Evolutionary conservation across 2,329 filamentous ascomycete species (phyloP).

Genomic region (Penicillium palitans): DNA sequence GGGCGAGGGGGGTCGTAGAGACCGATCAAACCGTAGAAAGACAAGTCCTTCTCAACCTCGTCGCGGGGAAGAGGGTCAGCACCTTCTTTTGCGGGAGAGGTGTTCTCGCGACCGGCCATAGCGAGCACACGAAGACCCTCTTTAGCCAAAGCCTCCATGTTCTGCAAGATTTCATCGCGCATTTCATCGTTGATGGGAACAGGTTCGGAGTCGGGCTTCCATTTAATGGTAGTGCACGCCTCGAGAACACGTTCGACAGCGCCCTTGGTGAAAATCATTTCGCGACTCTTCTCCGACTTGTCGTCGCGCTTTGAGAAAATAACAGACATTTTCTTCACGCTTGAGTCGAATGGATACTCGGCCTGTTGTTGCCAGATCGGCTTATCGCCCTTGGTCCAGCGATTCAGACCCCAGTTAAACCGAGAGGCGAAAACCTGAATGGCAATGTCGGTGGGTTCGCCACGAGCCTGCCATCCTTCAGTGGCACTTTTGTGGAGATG

Average conservation of each 20-base stretch:
- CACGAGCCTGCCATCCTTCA: slow-evolving; percentile 62
- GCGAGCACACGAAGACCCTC: slow-evolving; percentile 70
- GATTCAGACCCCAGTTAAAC: slow-evolving; percentile 62
- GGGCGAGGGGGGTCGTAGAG: slow-evolving; percentile 84
- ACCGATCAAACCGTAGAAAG: slow-evolving; percentile 77
- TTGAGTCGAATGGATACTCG: slow-evolving; percentile 73
- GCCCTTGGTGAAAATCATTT: slow-evolving; percentile 46
- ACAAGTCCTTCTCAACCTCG: slow-evolving; percentile 66
- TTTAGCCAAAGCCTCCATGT: slow-evolving; percentile 67
- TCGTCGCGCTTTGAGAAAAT: slow-evolving; percentile 52
- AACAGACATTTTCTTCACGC: slow-evolving; percentile 75
- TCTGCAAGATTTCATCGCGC: slow-evolving; percentile 59
- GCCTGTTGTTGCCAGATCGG: slow-evolving; percentile 60
- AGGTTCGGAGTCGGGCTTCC: slow-evolving; percentile 39
- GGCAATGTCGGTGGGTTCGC: slow-evolving; percentile 71
- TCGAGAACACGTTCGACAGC: slow-evolving; percentile 69
- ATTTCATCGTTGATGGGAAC: slow-evolving; percentile 55
- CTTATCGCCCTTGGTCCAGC: slow-evolving; percentile 52
- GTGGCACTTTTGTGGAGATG: slow-evolving; percentile 58
- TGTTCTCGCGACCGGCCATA: slow-evolving; percentile 53
- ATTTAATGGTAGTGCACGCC: slow-evolving; percentile 57
- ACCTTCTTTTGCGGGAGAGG: slow-evolving; percentile 10
- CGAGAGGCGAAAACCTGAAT: slow-evolving; percentile 72
- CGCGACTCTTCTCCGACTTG: slow-evolving; percentile 19
- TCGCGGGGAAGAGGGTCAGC: slow-evolving; percentile 48